A percentile compares a stretch with the other conserved stretches of the same genome.
These are phyloP conservation scores for Sphaerulina musiva DNA, from an alignment of 2,329 filamentous ascomycete genomes.

Conservation along the genomic window DNA sequence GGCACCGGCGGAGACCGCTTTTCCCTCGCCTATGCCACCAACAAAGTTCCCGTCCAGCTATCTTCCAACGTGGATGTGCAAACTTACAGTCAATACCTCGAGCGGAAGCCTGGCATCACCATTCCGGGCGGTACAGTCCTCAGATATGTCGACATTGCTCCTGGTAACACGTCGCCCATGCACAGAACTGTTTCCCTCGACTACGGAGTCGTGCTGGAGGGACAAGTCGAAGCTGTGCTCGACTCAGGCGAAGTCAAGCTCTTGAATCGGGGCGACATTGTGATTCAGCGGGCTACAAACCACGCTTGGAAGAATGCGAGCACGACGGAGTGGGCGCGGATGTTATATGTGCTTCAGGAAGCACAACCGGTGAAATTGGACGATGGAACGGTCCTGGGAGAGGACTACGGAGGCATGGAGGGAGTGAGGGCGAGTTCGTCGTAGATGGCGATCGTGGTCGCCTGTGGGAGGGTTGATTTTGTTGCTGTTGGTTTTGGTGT, in stretches of 20 bases:
- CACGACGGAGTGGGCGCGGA: conserved; percentile 17
- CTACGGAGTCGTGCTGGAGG: conserved; percentile 36
- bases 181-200: conserved; percentile 37
- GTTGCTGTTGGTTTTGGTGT: not conserved
- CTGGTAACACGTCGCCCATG: conserved; percentile 33
- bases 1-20: conserved; percentile 13
- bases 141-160: conserved; percentile 34
- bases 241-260: conserved; percentile 33
- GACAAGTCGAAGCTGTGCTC: conserved; percentile 34
- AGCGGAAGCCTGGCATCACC: conserved; percentile 12
- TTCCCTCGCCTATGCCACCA: conserved; percentile 19
- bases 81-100: conserved; percentile 33
- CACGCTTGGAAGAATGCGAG: conserved; percentile 25
- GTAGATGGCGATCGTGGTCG: not conserved
- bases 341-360: conserved; percentile 12
- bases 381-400: not conserved
- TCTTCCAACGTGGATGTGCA: conserved; percentile 2
- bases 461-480: not conserved
- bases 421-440: not conserved
- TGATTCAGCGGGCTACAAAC: conserved; percentile 25
- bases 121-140: conserved; percentile 31
- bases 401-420: conserved; percentile 5
- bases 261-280: conserved; percentile 34
- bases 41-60: conserved; percentile 21
- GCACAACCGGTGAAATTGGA: conserved; percentile 3